phyloP scores from a whole-genome alignment of 139 green algal genomes.

The Chlamydomonas eustigma region DNA sequence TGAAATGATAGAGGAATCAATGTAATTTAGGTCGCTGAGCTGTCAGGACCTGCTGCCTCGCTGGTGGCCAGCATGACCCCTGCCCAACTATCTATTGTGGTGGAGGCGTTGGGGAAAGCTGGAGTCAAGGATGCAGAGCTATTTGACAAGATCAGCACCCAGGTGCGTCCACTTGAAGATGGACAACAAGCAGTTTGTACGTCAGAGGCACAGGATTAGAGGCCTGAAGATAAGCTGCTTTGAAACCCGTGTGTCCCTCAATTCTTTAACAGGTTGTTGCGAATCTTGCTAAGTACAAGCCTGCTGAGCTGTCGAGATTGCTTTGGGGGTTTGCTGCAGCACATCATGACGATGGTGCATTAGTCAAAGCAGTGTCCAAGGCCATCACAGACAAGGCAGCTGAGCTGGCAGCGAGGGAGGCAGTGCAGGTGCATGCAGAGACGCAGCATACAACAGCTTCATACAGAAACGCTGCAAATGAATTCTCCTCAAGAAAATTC shows the following conservation, averaged over 20 bases:
- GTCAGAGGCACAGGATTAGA: too few relatives aligned
- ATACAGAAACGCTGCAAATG: too few relatives aligned
- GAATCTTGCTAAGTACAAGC: conserved; percentile 19
- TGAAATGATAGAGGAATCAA: too few relatives aligned
- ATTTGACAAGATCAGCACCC: conserved; percentile 4
- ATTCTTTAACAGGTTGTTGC: conserved; percentile 16
- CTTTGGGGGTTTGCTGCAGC: conserved; percentile 47
- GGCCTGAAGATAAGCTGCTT: not conserved
- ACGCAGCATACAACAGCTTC: too few relatives aligned
- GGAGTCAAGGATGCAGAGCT: conserved; percentile 38
- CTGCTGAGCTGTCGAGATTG: conserved; percentile 37
- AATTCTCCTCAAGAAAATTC: too few relatives aligned
- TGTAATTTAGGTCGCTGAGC: conserved; percentile 32
- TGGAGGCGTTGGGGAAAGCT: conserved; percentile 43
- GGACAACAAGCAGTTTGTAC: too few relatives aligned
- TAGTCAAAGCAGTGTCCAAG: conserved; percentile 28
- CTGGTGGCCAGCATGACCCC: conserved; percentile 35
- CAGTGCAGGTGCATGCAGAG: conserved; percentile 9
- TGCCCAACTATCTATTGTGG: conserved; percentile 31
- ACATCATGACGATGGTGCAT: conserved; percentile 18
- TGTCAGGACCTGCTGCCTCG: conserved; percentile 31
- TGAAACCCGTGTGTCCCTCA: too few relatives aligned
- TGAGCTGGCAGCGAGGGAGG: conserved; percentile 35
- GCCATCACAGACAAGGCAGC: conserved; percentile 18
- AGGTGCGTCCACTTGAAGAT: too few relatives aligned